Evolutionary conservation across 108 stramenopile genomes (phyloP).

Genomic region (Phaeodactylum tricornutum): DNA sequence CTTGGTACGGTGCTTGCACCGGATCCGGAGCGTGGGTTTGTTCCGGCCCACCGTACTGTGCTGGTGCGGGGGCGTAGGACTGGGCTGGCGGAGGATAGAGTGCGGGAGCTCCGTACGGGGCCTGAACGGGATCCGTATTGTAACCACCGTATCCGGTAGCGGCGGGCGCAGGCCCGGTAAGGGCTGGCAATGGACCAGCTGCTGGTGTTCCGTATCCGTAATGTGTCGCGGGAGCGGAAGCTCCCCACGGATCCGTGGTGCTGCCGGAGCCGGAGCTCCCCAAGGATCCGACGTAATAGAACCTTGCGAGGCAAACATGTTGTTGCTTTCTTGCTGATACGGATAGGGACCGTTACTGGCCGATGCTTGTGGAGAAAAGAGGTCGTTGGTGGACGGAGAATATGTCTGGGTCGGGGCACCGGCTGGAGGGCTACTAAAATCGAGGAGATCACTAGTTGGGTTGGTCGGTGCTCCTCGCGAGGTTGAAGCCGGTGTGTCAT

Average conservation of each 20-base stretch:
- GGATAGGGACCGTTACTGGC: too few relatives aligned
- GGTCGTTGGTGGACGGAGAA: constrained; percentile 10
- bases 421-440: constrained; percentile 14
- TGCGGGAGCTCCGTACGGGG: not conserved
- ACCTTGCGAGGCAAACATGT: constrained; percentile 27
- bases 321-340: too few relatives aligned
- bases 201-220: constrained; percentile 9
- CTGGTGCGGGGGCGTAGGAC: constrained; percentile 1
- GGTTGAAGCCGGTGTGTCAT: constrained; percentile 13
- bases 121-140: not conserved
- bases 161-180: constrained; percentile 5
- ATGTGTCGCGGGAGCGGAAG: constrained; percentile 5
- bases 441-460: not conserved
- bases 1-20: not conserved
- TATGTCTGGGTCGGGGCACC: not conserved
- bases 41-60: constrained; percentile 2
- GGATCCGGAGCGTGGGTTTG: not conserved
- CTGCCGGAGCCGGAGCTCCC: constrained; percentile 2
- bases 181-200: constrained; percentile 3
- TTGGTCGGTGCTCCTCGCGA: not conserved
- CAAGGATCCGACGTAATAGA: constrained; percentile 4
- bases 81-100: not conserved
- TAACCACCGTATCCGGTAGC: constrained; percentile 8
- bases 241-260: too few relatives aligned
- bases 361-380: too few relatives aligned